Conservation (phyloP, 495 filamentous ascomycete genomes). For the Neurospora sp. region DNA sequence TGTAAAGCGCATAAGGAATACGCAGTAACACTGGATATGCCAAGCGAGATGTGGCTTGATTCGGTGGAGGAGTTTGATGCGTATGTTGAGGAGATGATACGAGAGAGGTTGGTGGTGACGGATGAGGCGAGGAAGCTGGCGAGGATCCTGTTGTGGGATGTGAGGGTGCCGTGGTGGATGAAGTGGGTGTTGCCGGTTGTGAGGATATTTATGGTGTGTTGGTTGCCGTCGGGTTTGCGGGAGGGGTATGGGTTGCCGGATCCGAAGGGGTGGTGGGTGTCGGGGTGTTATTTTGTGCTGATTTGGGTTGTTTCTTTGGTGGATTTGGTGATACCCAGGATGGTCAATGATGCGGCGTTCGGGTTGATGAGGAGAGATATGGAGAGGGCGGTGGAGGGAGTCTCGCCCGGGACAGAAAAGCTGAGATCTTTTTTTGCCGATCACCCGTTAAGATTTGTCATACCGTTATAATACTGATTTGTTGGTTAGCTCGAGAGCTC, state of each 20-base stretch:
- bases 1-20: not conserved
- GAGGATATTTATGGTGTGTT: conserved; percentile 8
- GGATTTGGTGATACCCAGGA: not conserved
- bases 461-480: no score
- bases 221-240: conserved; percentile 1
- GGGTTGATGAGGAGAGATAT: conserved; percentile 6
- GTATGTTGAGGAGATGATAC: not conserved
- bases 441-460: no score
- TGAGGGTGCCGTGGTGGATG: conserved; percentile 9
- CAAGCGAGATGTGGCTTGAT: conserved; percentile 1
- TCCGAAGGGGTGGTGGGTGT: conserved; percentile 1
- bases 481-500: no score
- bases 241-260: conserved; percentile 5
- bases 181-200: conserved; percentile 5
- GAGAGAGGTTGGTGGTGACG: not conserved
- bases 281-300: conserved; percentile 1
- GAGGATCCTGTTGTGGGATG: conserved; percentile 1
- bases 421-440: no score
- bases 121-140: conserved; percentile 1
- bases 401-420: not conserved
- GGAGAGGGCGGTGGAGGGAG: conserved; percentile 7
- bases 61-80: conserved; percentile 6
- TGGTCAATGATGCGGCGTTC: not conserved
- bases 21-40: conserved; percentile 7
- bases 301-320: not conserved